Evolutionary conservation across 2,329 filamentous ascomycete genomes (phyloP), one percentile per base, ranked within the genome.

Genomic region (Plenodomus biglobosus): DNA sequence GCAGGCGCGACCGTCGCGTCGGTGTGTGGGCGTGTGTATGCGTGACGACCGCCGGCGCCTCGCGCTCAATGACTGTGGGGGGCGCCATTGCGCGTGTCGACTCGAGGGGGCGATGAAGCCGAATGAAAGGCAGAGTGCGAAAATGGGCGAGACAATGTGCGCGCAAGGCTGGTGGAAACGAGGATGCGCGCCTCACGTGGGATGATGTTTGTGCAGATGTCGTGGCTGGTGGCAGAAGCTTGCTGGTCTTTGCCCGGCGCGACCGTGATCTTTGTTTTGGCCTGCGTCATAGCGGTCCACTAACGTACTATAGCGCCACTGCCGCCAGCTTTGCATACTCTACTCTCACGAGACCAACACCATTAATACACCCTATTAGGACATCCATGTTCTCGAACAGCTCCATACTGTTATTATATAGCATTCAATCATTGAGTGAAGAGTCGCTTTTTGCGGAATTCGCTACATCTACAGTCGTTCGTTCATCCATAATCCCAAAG

Each of bases 1-100:
- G 72, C 38, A 76, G 64, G 44, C 65, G 56, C 40, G 66, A 67
- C 42, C 58, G 59, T 19, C 53, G 49, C 19, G 62, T 60, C 27
- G 27, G 6, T 39, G 59, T 50, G 42, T 58, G 56, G 39, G 59
- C 52, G 42, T 58, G 56, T 32, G 59, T 50, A 47, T 56, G 55
- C 8, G 61, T 52, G 20, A 71, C 52, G 22, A 66, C 61, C 15
- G 53, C 46, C 17, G 66, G 61, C 50, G 59, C 53, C 20, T 53
- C 52, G 60, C 66, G 68, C 34, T 69, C 63, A 42, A 53, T 62
- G 19, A 64, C 21, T 48, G 44, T 56, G 7, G 54, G 36, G 2
- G 58, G 48, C 44, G 65, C 55, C 65, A 70, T 69, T 42, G 51
- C 52, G 48, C 42, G 44, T 47, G 8, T 10, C 3, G 7, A 11